A percentile compares a stretch with the other conserved stretches of the same genome.
Evolutionary conservation across 306 rosid species (phyloP).

Genomic region (Casuarina glauca): DNA sequence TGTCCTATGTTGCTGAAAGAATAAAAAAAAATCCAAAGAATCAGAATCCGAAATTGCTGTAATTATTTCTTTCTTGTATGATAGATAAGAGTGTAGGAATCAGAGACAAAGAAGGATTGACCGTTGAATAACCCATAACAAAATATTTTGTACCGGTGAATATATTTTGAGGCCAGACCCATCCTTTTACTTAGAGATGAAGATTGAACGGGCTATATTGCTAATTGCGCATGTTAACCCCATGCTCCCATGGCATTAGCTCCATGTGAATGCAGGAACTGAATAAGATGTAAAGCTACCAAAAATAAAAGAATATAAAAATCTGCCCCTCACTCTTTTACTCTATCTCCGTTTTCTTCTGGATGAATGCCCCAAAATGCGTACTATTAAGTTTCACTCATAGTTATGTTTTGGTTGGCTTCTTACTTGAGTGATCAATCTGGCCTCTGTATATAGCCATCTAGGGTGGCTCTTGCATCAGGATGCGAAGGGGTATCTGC

Average conservation of each 20-base stretch:
- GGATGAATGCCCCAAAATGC: background rate
- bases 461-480: conserved; percentile 74
- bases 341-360: background rate
- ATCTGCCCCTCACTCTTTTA: background rate
- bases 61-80: background rate
- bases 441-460: conserved; percentile 58
- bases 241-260: no score
- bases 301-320: background rate
- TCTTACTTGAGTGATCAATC: conserved; percentile 21
- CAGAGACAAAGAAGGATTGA: background rate
- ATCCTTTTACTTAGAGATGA: no score
- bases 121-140: background rate
- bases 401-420: background rate
- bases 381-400: no score
- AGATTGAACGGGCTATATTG: no score
- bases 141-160: no score
- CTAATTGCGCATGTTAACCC: no score
- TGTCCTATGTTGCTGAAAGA: background rate
- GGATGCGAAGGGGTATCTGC: conserved; percentile 94
- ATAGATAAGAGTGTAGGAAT: background rate
- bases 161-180: no score
- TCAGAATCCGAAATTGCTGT: background rate
- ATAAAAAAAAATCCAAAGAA: background rate
- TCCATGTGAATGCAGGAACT: background rate
- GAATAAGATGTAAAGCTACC: no score